Conservation (phyloP, 2,329 filamentous ascomycete genomes). For the Purpureocillium takamizusanense region DNA sequence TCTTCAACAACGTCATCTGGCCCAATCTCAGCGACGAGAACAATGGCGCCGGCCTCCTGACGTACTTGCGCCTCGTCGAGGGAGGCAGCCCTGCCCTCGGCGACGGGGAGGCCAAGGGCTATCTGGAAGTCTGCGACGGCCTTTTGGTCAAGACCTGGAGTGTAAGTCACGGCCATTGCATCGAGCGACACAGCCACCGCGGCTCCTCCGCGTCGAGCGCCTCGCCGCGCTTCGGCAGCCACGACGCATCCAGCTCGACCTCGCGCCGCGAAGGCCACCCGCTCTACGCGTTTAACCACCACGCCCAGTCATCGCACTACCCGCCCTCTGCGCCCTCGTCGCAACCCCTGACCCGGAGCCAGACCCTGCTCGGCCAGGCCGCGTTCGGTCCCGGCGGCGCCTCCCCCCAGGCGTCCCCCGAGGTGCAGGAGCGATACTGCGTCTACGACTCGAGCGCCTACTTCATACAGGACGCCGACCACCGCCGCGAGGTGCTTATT, state of each 20-base stretch:
- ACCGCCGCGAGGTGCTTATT: constrained; percentile 72
- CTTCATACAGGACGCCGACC: constrained; percentile 72
- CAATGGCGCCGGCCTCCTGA: constrained; percentile 84
- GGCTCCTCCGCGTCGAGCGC: constrained; percentile 39
- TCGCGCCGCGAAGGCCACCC: constrained; percentile 16
- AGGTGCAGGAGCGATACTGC: constrained; percentile 43
- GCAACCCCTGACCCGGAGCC: constrained; percentile 6
- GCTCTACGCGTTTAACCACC: constrained; percentile 1
- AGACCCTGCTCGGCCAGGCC: constrained; percentile 22
- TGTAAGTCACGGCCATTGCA: constrained; percentile 85
- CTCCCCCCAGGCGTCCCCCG: constrained; percentile 12
- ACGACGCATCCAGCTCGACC: constrained; percentile 31
- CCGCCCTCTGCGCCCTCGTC: not conserved
- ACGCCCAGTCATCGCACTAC: no score
- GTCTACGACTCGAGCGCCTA: constrained; percentile 87
- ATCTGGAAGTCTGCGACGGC: constrained; percentile 80
- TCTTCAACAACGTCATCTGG: constrained; percentile 98
- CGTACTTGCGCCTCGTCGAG: constrained; percentile 80
- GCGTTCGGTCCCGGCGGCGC: constrained; percentile 11
- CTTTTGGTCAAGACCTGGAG: constrained; percentile 82
- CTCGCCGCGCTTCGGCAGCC: constrained; percentile 39
- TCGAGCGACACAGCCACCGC: constrained; percentile 61
- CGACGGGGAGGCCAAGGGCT: constrained; percentile 70
- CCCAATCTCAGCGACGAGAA: constrained; percentile 95
- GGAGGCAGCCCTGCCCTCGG: constrained; percentile 80